These are phyloP conservation scores for Xylaria multiplex DNA, from an alignment of 2,329 filamentous ascomycete genomes.

Conservation along the genomic window DNA sequence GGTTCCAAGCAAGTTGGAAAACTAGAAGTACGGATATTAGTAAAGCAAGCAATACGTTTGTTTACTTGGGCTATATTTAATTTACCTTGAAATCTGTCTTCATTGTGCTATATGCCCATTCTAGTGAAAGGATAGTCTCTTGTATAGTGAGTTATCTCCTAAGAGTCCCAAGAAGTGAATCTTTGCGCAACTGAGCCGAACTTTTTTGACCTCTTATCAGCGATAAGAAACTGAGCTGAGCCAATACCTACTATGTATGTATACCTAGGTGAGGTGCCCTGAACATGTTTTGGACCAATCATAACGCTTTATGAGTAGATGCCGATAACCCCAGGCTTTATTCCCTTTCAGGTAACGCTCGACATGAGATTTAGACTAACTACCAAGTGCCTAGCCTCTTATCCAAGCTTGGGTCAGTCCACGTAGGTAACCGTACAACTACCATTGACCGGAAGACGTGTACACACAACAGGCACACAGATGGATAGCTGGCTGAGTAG, in stretches of 20 bases:
- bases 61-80: conserved; percentile 24
- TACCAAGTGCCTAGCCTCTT: no score
- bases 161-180: not conserved
- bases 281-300: not conserved
- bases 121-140: conserved; percentile 17
- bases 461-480: no score
- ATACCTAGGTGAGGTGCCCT: not conserved
- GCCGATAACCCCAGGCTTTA: conserved; percentile 20
- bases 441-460: no score
- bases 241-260: no score
- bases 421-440: no score
- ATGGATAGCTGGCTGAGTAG: not conserved
- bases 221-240: conserved; percentile 42
- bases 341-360: conserved; percentile 13
- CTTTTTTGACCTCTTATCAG: conserved; percentile 48
- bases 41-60: no score
- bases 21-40: conserved; percentile 62
- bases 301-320: not conserved
- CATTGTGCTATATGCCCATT: conserved; percentile 67
- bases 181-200: conserved; percentile 21
- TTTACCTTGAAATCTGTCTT: conserved; percentile 98
- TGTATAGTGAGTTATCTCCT: not conserved
- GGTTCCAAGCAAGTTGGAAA: conserved; percentile 97
- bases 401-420: no score
- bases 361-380: no score